A percentile compares a stretch with the other conserved stretches of the same genome.
These are phyloP conservation scores for Diaporthe sp. DNA, from an alignment of 2,329 filamentous ascomycete genomes.

Conservation along the genomic window DNA sequence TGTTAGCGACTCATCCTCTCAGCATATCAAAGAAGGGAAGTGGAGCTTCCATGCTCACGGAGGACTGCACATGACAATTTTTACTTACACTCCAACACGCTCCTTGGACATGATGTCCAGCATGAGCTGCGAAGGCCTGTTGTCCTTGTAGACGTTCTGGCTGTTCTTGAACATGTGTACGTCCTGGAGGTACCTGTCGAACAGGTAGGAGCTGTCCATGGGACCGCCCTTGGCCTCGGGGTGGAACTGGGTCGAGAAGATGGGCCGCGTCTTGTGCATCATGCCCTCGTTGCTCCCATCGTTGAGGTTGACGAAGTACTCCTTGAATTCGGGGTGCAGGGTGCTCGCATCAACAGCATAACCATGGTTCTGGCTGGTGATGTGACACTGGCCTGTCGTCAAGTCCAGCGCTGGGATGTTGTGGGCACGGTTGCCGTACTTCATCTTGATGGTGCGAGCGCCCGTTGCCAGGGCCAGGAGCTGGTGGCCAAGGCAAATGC, in stretches of 20 bases:
- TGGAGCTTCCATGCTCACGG: neutral
- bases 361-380: slow-evolving; percentile 98
- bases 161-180: slow-evolving; percentile 90
- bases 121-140: slow-evolving; percentile 87
- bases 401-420: slow-evolving; percentile 97
- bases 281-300: slow-evolving; percentile 98
- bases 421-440: slow-evolving; percentile 99
- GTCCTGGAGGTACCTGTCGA: slow-evolving; percentile 95
- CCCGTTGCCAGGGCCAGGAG: slow-evolving; percentile 91
- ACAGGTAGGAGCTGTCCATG: slow-evolving; percentile 94
- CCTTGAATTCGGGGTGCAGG: slow-evolving; percentile 89
- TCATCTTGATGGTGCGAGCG: slow-evolving; percentile 94
- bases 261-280: slow-evolving; percentile 95
- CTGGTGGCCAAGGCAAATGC: slow-evolving; percentile 98
- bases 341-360: slow-evolving; percentile 93
- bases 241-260: slow-evolving; percentile 99
- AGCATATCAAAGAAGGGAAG: neutral
- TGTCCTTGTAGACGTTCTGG: slow-evolving; percentile 85
- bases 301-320: slow-evolving; percentile 99
- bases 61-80: neutral
- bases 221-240: slow-evolving; percentile 98
- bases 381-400: slow-evolving; percentile 97
- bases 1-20: slow-evolving; percentile 1
- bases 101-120: slow-evolving; percentile 94
- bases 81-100: slow-evolving; percentile 81